Evolutionary conservation across 257 asterid species (phyloP), one percentile per base, ranked within the genome.

Genomic region (Cordia subcordata): DNA sequence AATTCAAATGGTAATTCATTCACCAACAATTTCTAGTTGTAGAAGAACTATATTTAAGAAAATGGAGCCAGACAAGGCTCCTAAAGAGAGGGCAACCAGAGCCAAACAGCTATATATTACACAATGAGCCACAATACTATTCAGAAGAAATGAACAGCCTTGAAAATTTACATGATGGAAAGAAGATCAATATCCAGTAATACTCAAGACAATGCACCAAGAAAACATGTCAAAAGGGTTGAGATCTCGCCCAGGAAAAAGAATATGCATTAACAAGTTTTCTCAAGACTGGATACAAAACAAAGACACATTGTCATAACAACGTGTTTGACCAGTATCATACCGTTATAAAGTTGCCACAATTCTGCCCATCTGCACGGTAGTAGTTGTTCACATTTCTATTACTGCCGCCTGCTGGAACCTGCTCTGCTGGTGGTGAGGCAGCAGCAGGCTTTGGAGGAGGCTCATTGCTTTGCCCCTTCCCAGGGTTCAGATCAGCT

Each of bases 331-430:
- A 42, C 38, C 5, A 56, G 52, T 19, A 11, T 55, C 68, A 4
- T 67, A 80, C 94, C 50, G 91, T 84, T 20, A 87, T 69, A 58
- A 84, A 82, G 79, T 87, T 87, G 75, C 94, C 94, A 66, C 87
- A 78, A 74, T 84, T 85, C 66, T 84, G 94, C 32, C 96, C 96
- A 75, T 87, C 94, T 5, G 91, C 70, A 46, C 94, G 75, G 17
- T 51, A 35, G 63, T 87, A 84, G 82, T 87, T 84, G 78, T 87
- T 87, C 11, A 77, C 66, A 62, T 68, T 64, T 32, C 50, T 69
- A 42, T 81, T 71, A 18, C 71, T 70, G 39, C 50, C 68, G 42
- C 80, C 72, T 0, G 94, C 72, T 18, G 86, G 84, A 57, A 68
- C 71, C 54, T 82, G 73, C 55, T 74, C 83, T 16, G 8, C 71